A percentile compares a stretch with the other conserved stretches of the same genome.
Evolutionary conservation across 2,329 filamentous ascomycete genomes (phyloP).

Genomic region (Emmonsiellopsis sp.): DNA sequence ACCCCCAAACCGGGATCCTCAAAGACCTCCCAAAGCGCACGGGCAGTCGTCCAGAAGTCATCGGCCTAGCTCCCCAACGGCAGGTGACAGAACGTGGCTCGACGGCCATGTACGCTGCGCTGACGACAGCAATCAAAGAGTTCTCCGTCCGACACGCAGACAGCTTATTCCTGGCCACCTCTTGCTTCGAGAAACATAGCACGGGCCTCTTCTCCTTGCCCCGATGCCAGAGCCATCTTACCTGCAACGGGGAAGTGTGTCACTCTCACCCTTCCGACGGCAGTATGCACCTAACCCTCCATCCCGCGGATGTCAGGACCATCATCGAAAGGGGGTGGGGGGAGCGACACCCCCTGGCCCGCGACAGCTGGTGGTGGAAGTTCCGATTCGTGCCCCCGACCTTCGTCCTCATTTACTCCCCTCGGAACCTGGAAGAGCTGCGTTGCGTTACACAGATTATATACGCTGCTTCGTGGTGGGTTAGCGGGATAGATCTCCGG

Average conservation of each 20-base stretch:
- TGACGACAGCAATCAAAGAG: constrained; percentile 45
- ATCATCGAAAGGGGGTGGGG: constrained; percentile 72
- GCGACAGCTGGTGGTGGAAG: constrained; percentile 55
- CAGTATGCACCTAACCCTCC: constrained; percentile 69
- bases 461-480: constrained; percentile 63
- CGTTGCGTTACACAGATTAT: constrained; percentile 60
- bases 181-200: constrained; percentile 75
- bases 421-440: constrained; percentile 59
- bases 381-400: constrained; percentile 61
- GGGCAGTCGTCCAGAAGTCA: constrained; percentile 57
- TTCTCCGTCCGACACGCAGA: constrained; percentile 42
- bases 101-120: constrained; percentile 43
- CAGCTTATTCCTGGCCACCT: constrained; percentile 53
- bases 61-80: constrained; percentile 72
- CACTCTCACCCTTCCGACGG: constrained; percentile 71
- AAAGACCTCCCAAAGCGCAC: constrained; percentile 50
- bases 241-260: constrained; percentile 63
- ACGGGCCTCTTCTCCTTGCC: constrained; percentile 61
- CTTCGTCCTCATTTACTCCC: constrained; percentile 78
- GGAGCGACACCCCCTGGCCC: constrained; percentile 50
- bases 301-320: constrained; percentile 65
- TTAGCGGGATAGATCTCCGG: constrained; percentile 11
- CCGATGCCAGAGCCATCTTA: constrained; percentile 12
- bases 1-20: constrained; percentile 53
- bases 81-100: constrained; percentile 62